phyloP scores from a whole-genome alignment of 2,329 filamentous ascomycete genomes.

The Talaromyces sp. region DNA sequence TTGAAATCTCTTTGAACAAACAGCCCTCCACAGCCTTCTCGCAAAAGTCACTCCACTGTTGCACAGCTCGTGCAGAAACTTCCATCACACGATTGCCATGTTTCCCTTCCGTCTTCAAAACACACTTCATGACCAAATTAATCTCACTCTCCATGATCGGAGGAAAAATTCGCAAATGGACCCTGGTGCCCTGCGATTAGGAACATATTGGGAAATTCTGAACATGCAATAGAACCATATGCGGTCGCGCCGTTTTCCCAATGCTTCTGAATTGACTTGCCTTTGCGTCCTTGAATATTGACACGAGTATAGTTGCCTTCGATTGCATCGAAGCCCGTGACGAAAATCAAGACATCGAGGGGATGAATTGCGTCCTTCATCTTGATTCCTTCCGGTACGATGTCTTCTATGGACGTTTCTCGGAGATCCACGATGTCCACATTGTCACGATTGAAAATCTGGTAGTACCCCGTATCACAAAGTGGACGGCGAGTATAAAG shows the following conservation, averaged over 20 bases:
- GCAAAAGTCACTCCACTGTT: too few relatives aligned
- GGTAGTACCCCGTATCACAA: constrained; percentile 31
- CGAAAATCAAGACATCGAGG: constrained; percentile 29
- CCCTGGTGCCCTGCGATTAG: constrained; percentile 44
- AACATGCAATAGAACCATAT: constrained; percentile 44
- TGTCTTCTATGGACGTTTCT: constrained; percentile 26
- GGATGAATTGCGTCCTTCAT: constrained; percentile 15
- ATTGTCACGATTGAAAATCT: constrained; percentile 31
- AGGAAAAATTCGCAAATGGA: constrained; percentile 9
- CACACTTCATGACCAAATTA: too few relatives aligned
- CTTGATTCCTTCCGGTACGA: constrained; percentile 30
- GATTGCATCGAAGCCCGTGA: constrained; percentile 47
- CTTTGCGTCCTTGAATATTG: constrained; percentile 30
- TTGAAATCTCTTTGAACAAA: too few relatives aligned
- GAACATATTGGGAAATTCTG: constrained; percentile 51
- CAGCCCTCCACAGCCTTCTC: too few relatives aligned
- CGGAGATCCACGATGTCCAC: constrained; percentile 34
- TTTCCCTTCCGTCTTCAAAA: too few relatives aligned
- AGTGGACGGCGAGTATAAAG: constrained; percentile 22
- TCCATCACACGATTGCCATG: too few relatives aligned
- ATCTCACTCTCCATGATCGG: too few relatives aligned
- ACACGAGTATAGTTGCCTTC: constrained; percentile 37
- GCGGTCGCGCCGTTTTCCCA: constrained; percentile 36
- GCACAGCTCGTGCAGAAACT: too few relatives aligned
- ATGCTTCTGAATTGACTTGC: constrained; percentile 31